Evolutionary conservation across 2,329 filamentous ascomycete species (phyloP).

Genomic region (Metarhizium rileyi): DNA sequence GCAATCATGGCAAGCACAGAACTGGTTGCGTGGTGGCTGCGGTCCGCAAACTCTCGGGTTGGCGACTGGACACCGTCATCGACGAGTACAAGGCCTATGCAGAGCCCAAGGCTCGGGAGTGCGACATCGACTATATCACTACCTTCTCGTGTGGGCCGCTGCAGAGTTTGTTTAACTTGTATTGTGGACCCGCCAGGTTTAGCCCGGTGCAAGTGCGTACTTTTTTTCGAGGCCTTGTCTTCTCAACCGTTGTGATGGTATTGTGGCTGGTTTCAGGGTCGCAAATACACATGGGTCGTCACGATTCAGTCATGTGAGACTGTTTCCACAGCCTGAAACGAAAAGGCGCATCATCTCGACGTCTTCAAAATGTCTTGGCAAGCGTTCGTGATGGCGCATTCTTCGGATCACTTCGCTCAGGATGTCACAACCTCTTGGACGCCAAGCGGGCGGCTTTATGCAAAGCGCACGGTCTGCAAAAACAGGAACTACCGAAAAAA

Average conservation of each 20-base stretch:
- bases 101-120: constrained; percentile 48
- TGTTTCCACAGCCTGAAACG: not conserved
- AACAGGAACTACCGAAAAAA: too few species aligned
- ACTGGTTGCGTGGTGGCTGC: constrained; percentile 83
- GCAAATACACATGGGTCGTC: constrained; percentile 13
- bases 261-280: constrained; percentile 33
- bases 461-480: not conserved
- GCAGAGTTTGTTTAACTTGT: constrained; percentile 4
- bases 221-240: constrained; percentile 34
- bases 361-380: not conserved
- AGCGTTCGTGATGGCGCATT: not conserved
- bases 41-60: constrained; percentile 63
- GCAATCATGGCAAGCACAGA: constrained; percentile 90
- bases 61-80: constrained; percentile 51
- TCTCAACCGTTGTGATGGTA: constrained; percentile 30
- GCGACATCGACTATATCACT: constrained; percentile 49
- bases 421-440: not conserved
- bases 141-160: constrained; percentile 36
- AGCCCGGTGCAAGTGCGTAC: constrained; percentile 20
- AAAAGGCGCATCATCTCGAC: not conserved
- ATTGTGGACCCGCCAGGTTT: constrained; percentile 8
- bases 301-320: not conserved
- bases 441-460: not conserved
- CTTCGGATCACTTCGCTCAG: not conserved
- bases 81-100: constrained; percentile 66